Conservation (phyloP, 1,284 basidiomycete species). For the Rhodofomes roseus region DNA sequence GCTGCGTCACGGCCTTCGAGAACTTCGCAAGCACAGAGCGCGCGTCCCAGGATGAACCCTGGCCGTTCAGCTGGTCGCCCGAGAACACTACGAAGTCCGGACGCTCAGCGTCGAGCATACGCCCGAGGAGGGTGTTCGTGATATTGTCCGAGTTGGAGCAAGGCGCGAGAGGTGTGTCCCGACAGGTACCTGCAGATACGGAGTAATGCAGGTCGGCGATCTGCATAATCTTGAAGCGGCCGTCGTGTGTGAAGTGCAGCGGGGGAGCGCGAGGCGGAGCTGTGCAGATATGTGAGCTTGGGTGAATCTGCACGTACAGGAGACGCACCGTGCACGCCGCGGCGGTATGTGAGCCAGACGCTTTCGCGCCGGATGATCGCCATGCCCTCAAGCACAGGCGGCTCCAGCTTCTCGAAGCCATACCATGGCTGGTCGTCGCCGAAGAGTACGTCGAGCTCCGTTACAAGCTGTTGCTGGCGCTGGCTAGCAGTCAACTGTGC, state of each 20-base stretch:
- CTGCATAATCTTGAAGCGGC: conserved; percentile 87
- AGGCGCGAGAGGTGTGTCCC: conserved; percentile 56
- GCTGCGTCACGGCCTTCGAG: conserved; percentile 69
- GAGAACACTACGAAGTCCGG: conserved; percentile 90
- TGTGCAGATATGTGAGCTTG: too few relatives aligned
- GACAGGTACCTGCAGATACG: conserved; percentile 68
- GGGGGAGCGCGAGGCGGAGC: conserved; percentile 67
- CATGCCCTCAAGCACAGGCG: conserved; percentile 42
- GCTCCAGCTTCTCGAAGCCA: conserved; percentile 73
- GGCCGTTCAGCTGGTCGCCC: conserved; percentile 86
- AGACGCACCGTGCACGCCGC: conserved; percentile 60
- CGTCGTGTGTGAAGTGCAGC: conserved; percentile 77
- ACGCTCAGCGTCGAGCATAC: conserved; percentile 76
- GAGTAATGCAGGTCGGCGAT: conserved; percentile 90
- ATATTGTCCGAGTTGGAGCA: conserved; percentile 69
- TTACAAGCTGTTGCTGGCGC: conserved; percentile 60
- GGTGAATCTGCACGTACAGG: too few relatives aligned
- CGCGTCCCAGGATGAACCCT: conserved; percentile 85
- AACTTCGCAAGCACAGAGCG: conserved; percentile 87
- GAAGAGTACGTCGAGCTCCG: conserved; percentile 84
- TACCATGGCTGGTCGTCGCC: conserved; percentile 81
- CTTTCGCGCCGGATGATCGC: conserved; percentile 34
- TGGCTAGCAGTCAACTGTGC: too few relatives aligned
- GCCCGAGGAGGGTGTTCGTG: conserved; percentile 66
- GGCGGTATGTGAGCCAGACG: conserved; percentile 57